phyloP scores from a whole-genome alignment of 176 grass and related monocot species.

The Phoenix roebelenii region DNA sequence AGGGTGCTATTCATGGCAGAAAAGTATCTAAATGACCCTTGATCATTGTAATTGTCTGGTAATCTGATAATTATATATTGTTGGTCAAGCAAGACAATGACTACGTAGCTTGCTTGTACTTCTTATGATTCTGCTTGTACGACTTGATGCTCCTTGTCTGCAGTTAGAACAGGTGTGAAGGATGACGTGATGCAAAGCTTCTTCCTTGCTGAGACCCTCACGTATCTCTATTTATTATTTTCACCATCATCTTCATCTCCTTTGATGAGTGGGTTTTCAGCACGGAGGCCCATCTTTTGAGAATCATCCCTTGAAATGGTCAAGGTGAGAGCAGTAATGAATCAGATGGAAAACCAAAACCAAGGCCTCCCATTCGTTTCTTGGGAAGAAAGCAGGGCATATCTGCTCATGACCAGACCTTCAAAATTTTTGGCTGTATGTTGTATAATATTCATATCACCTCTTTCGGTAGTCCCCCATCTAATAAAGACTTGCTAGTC shows the following conservation, averaged over 20 bases:
- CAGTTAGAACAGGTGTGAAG: conserved; percentile 81
- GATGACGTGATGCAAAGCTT: conserved; percentile 98
- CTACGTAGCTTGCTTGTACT: no score
- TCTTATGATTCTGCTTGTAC: no score
- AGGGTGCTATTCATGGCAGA: no score
- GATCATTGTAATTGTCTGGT: no score
- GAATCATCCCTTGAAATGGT: conserved; percentile 42
- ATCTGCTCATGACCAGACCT: conserved; percentile 1
- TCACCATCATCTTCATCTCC: conserved; percentile 81
- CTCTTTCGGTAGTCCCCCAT: no score
- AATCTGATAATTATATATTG: no score
- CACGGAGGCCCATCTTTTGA: conserved; percentile 86
- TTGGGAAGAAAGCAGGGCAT: conserved; percentile 73
- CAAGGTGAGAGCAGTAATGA: background rate
- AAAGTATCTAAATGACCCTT: no score
- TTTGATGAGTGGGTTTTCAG: conserved; percentile 94
- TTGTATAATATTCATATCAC: no score
- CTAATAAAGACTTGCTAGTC: no score
- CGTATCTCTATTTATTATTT: conserved; percentile 87
- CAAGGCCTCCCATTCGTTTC: conserved; percentile 18
- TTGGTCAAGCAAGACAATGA: no score
- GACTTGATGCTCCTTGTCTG: no score
- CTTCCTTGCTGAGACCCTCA: conserved; percentile 85
- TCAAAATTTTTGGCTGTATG: no score
- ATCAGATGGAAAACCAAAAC: conserved; percentile 20